phyloP scores from a whole-genome alignment of 1,284 basidiomycete species.

The Sphaerobolus stellatus region DNA sequence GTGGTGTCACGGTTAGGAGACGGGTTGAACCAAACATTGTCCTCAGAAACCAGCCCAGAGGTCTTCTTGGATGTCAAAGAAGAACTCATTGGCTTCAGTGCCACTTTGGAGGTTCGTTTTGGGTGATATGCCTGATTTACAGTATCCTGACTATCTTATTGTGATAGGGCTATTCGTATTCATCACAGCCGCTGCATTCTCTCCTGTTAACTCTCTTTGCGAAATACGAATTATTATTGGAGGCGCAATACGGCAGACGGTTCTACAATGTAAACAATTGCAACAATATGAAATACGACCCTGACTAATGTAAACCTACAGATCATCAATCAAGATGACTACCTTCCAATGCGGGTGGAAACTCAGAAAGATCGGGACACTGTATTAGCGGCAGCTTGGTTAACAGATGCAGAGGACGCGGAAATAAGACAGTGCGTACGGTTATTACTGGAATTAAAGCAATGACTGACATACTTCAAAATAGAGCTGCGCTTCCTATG shows the following conservation, averaged over 20 bases:
- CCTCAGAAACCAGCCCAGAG: slow-evolving; percentile 79
- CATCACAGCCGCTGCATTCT: slow-evolving; percentile 79
- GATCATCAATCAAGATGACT: slow-evolving; percentile 89
- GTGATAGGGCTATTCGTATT: slow-evolving; percentile 87
- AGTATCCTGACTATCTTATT: slow-evolving; percentile 13
- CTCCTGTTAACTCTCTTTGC: slow-evolving; percentile 89
- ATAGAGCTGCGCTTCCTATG: slow-evolving; percentile 70
- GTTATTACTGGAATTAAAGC: no score
- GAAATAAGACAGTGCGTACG: slow-evolving; percentile 64
- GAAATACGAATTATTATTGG: slow-evolving; percentile 82
- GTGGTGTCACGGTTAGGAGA: slow-evolving; percentile 78
- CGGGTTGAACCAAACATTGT: slow-evolving; percentile 74
- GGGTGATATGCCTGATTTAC: not conserved
- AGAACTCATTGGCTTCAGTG: slow-evolving; percentile 82
- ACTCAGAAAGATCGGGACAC: slow-evolving; percentile 70
- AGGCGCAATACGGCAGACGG: slow-evolving; percentile 78
- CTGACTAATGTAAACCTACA: slow-evolving; percentile 29
- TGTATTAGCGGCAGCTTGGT: slow-evolving; percentile 84
- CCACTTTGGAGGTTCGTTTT: slow-evolving; percentile 80
- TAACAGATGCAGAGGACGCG: slow-evolving; percentile 67
- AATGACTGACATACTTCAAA: no score
- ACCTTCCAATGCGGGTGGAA: slow-evolving; percentile 87
- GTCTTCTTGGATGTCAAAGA: slow-evolving; percentile 85
- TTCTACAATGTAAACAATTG: slow-evolving; percentile 67
- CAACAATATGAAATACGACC: not conserved